Evolutionary conservation across 805 yeast genomes (phyloP).

Genomic region (Saitoella complicata): DNA sequence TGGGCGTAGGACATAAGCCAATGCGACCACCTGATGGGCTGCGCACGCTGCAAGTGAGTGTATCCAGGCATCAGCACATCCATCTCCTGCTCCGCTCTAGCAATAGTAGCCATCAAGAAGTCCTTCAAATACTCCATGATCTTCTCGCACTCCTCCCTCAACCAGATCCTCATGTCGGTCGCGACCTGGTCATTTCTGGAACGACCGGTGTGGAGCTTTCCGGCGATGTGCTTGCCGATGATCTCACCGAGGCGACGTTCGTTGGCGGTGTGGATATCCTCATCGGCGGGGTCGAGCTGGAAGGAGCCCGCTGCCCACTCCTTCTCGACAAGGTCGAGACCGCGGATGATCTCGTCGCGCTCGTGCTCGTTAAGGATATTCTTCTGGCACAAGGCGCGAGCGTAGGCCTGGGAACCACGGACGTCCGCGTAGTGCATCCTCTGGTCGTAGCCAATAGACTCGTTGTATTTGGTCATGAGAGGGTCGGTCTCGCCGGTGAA

Average conservation of each 20-base stretch:
- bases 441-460: conserved; percentile 89
- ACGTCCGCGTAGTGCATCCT: conserved; percentile 89
- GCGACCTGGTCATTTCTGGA: conserved; percentile 98
- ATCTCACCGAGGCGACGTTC: conserved; percentile 95
- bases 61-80: conserved; percentile 96
- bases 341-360: conserved; percentile 64
- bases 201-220: conserved; percentile 98
- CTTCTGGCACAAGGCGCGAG: conserved; percentile 66
- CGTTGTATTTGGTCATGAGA: conserved; percentile 90
- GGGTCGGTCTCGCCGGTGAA: conserved; percentile 64
- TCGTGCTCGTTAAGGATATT: conserved; percentile 63
- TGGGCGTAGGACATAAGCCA: conserved; percentile 94
- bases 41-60: conserved; percentile 84
- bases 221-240: conserved; percentile 84
- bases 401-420: conserved; percentile 86
- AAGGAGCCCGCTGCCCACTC: conserved; percentile 71
- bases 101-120: conserved; percentile 34
- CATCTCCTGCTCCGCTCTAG: conserved; percentile 72
- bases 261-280: conserved; percentile 96
- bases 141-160: conserved; percentile 55
- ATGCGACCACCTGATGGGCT: conserved; percentile 99
- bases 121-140: conserved; percentile 41
- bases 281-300: conserved; percentile 76
- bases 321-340: conserved; percentile 48
- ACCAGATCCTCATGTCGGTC: conserved; percentile 93